Percentiles rank a stretch among this genome's conserved stretches.
phyloP scores from a whole-genome alignment of 768 basidiomycete species.

The Neoboletus magnificus region DNA sequence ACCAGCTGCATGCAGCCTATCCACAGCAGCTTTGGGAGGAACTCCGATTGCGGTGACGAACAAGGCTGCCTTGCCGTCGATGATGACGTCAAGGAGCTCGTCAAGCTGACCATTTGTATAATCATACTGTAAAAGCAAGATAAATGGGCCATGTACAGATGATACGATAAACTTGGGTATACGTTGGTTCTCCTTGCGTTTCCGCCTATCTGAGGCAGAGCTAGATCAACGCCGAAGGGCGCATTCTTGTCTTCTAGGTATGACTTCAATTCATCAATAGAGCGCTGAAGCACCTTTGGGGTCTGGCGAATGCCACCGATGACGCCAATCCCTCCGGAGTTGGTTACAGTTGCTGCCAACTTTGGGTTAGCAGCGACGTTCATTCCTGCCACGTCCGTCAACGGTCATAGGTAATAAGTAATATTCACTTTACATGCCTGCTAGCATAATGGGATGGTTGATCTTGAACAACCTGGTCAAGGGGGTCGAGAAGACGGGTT shows the following conservation, averaged over 20 bases:
- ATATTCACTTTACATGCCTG: slow-evolving; percentile 39
- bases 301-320: slow-evolving; percentile 80
- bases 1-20: slow-evolving; percentile 73
- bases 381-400: slow-evolving; percentile 43
- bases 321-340: slow-evolving; percentile 84
- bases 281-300: slow-evolving; percentile 64
- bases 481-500: slow-evolving; percentile 64
- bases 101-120: slow-evolving; percentile 78
- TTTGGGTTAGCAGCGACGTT: slow-evolving; percentile 84
- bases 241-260: slow-evolving; percentile 72
- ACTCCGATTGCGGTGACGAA: slow-evolving; percentile 87
- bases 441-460: slow-evolving; percentile 82
- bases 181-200: slow-evolving; percentile 81
- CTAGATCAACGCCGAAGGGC: slow-evolving; percentile 79
- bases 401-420: not conserved
- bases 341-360: slow-evolving; percentile 88
- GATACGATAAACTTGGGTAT: slow-evolving; percentile 5
- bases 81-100: slow-evolving; percentile 76
- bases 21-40: slow-evolving; percentile 78
- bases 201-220: slow-evolving; percentile 80
- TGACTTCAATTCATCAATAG: slow-evolving; percentile 70
- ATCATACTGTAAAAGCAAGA: slow-evolving; percentile 43
- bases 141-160: not conserved
- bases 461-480: slow-evolving; percentile 75
- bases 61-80: slow-evolving; percentile 64